These are phyloP conservation scores for Andrographis paniculata DNA, from an alignment of 305 asterid species.

Conservation along the genomic window DNA sequence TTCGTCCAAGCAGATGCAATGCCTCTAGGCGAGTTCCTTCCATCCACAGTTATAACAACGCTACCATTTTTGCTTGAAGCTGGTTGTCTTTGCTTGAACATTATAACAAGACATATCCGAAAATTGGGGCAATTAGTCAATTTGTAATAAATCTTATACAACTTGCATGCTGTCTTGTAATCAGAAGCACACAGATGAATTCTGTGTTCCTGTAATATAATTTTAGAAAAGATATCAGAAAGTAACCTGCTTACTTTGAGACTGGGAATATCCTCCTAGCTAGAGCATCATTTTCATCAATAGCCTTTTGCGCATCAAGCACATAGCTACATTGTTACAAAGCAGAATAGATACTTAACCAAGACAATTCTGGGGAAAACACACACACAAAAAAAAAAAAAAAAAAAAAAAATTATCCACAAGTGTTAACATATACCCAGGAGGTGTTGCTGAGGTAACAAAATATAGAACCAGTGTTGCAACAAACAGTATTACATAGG, in stretches of 20 bases:
- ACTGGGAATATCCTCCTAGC: conserved; percentile 40
- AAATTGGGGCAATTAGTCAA: conserved; percentile 33
- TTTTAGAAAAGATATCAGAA: conserved; percentile 18
- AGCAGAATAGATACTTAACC: conserved; percentile 4
- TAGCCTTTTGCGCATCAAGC: conserved; percentile 63
- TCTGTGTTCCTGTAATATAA: background rate
- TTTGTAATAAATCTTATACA: conserved; percentile 14
- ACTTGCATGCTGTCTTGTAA: conserved; percentile 8
- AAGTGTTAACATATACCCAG: conserved; percentile 51
- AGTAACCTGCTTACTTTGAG: conserved; percentile 66
- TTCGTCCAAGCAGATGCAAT: conserved; percentile 77
- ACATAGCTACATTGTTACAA: conserved; percentile 52
- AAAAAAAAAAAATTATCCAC: background rate
- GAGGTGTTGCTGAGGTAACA: conserved; percentile 76
- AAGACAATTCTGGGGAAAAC: background rate
- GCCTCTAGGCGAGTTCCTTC: conserved; percentile 41
- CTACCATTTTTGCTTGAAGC: conserved; percentile 86
- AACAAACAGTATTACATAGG: conserved; percentile 48
- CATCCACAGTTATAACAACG: conserved; percentile 60
- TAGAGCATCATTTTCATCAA: conserved; percentile 64
- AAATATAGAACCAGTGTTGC: conserved; percentile 82
- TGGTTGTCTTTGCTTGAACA: conserved; percentile 94
- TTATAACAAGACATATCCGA: conserved; percentile 37
- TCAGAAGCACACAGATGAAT: conserved; percentile 2
- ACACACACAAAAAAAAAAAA: conserved; percentile 11